phyloP scores from a whole-genome alignment of 768 basidiomycete genomes.

The Pleurotus sapidus region DNA sequence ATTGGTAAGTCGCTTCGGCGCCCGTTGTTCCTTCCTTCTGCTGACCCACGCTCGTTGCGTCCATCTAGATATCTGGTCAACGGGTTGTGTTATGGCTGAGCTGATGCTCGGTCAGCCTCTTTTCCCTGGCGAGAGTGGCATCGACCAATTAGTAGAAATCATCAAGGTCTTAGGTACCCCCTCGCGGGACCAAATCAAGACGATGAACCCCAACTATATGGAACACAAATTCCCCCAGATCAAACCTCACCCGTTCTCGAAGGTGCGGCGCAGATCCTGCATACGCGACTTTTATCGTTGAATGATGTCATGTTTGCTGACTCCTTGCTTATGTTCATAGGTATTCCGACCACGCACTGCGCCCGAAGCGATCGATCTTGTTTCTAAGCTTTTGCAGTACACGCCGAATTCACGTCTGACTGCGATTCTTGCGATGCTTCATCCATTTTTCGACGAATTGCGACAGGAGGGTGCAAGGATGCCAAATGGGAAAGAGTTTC shows the following conservation, averaged over 20 bases:
- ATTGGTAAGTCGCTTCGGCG: constrained; percentile 64
- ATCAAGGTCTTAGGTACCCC: constrained; percentile 99
- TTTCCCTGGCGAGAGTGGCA: constrained; percentile 98
- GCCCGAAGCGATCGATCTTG: constrained; percentile 93
- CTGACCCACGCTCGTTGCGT: not conserved
- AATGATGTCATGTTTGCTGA: constrained; percentile 9
- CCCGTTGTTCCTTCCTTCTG: not conserved
- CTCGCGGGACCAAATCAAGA: constrained; percentile 99
- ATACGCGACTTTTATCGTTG: not conserved
- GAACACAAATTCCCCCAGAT: constrained; percentile 99
- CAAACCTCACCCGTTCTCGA: constrained; percentile 98
- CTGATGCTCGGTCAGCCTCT: constrained; percentile 98
- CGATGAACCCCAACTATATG: constrained; percentile 99
- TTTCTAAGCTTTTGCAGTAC: constrained; percentile 93
- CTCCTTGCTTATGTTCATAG: constrained; percentile 34
- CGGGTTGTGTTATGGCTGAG: constrained; percentile 99
- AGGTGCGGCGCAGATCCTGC: constrained; percentile 46
- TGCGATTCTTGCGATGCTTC: constrained; percentile 88
- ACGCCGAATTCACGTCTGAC: constrained; percentile 91
- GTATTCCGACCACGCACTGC: constrained; percentile 98
- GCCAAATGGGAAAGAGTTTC: constrained; percentile 97
- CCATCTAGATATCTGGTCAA: constrained; percentile 92
- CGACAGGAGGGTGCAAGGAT: constrained; percentile 87
- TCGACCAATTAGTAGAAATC: constrained; percentile 99
- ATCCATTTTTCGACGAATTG: constrained; percentile 97